Conservation (phyloP, 2,329 filamentous ascomycete species). For the Colletotrichum sp. region DNA sequence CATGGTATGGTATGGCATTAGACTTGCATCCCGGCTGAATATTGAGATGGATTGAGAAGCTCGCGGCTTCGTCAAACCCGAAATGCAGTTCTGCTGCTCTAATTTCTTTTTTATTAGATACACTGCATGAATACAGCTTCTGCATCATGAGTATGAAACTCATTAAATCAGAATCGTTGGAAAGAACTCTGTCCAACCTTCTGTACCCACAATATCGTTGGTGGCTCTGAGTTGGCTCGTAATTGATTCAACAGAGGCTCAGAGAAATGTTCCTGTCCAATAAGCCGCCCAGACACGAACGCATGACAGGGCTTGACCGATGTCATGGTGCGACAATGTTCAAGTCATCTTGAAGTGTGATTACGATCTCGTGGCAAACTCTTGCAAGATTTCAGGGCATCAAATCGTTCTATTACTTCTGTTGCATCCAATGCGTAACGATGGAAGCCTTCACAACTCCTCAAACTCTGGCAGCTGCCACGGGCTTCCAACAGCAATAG, state of each 20-base stretch:
- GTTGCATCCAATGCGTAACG: background rate
- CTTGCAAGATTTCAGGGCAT: background rate
- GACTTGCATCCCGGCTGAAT: conserved; percentile 28
- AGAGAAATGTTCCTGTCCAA: background rate
- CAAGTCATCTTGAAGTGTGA: background rate
- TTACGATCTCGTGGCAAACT: background rate
- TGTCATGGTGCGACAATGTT: background rate
- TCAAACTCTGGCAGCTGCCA: background rate
- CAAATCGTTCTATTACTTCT: background rate
- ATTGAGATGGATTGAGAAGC: background rate
- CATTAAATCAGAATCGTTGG: accelerated
- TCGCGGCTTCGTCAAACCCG: background rate
- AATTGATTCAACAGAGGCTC: background rate
- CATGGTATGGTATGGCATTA: conserved; percentile 34
- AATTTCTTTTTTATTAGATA: background rate
- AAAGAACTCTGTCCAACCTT: no score
- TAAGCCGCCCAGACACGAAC: background rate
- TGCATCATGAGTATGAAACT: accelerated
- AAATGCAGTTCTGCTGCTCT: background rate
- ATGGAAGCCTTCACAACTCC: background rate
- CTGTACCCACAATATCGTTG: no score
- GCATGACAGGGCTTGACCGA: background rate
- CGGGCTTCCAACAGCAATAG: background rate
- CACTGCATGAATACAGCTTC: background rate
- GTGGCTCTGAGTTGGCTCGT: background rate